Evolutionary conservation across 495 filamentous ascomycete genomes (phyloP), one percentile per base, ranked within the genome.

Genomic region (Chlorociboria aeruginascens): DNA sequence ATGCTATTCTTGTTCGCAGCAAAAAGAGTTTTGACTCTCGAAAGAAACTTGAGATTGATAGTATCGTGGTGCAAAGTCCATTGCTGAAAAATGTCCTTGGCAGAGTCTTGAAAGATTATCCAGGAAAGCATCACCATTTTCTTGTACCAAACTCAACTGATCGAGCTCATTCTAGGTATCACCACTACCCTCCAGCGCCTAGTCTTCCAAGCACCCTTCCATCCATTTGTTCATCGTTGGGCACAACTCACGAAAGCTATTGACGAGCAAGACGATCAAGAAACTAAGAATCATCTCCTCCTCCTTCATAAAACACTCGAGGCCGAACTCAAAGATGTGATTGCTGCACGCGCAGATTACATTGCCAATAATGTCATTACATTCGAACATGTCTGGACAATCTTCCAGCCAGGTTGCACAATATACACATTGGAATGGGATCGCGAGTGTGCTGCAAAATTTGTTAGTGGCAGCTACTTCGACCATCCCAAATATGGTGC

Each of bases 331-430:
- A 67, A 68, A 42, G 74, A 86, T 32, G 77, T 65, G n/a, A 88
- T 89, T 60, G 83, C 83, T 53, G 83, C 79, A 8, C 72, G 92
- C 2, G 82, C 85, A 48, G 86, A 88, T 0, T 69, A 94, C 50
- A 71, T 95, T 25, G 79, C 86, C 48, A 79, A 83, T 40, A 82
- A 84, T 30, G 84, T 82, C 46, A 94, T 96, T 61, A 94, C 87
- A 7, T 95, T 87, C 49, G 86, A 94, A 43, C 73, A 92, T 8
- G 61, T 93, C 7, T 93, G 89, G 89, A 86, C 88, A 1, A 66
- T 96, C 6, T 89, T 88, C 70, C 88, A 92, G 54, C 89, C 89
- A 7, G 89, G 90, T 53, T 83, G 83, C 9, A 76, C 90, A 32
- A 81, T 82, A 1, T 90, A 83, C 56, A 82, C 1, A 86, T 87